These are phyloP conservation scores for Cercis canadensis DNA, from an alignment of 306 rosid species.

Conservation along the genomic window DNA sequence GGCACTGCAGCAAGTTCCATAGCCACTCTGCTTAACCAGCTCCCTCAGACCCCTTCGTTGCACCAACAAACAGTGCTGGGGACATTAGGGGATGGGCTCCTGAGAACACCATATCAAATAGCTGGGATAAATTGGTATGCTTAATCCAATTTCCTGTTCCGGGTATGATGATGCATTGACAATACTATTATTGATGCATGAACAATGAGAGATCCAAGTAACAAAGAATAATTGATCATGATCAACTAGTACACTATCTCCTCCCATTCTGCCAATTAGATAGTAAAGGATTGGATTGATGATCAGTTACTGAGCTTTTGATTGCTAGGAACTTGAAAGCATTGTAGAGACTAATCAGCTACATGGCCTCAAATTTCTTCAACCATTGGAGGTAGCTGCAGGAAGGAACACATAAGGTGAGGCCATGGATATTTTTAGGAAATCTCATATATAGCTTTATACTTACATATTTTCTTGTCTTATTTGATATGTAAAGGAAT, in stretches of 20 bases:
- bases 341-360: constrained; percentile 38
- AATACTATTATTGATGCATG: constrained; percentile 18
- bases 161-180: constrained; percentile 21
- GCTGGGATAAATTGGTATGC: constrained; percentile 82
- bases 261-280: constrained; percentile 19
- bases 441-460: constrained; percentile 45
- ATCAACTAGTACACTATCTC: constrained; percentile 22
- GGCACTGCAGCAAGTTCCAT: constrained; percentile 47
- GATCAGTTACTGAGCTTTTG: constrained; percentile 46
- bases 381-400: constrained; percentile 40
- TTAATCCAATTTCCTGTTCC: constrained; percentile 36
- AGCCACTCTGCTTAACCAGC: constrained; percentile 69
- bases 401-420: constrained; percentile 42
- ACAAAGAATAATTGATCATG: constrained; percentile 3
- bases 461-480: constrained; percentile 44
- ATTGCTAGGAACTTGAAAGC: constrained; percentile 44
- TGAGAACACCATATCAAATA: constrained; percentile 52
- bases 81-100: constrained; percentile 52
- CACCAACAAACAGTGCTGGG: constrained; percentile 73
- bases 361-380: constrained; percentile 49
- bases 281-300: constrained; percentile 46
- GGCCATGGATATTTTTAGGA: constrained; percentile 55
- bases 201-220: background rate
- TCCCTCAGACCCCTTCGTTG: constrained; percentile 72
- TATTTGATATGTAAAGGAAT: constrained; percentile 47